Evolutionary conservation across 805 yeast species (phyloP), one percentile per base, ranked within the genome.

Genomic region (Scheffersomyces spartinae): DNA sequence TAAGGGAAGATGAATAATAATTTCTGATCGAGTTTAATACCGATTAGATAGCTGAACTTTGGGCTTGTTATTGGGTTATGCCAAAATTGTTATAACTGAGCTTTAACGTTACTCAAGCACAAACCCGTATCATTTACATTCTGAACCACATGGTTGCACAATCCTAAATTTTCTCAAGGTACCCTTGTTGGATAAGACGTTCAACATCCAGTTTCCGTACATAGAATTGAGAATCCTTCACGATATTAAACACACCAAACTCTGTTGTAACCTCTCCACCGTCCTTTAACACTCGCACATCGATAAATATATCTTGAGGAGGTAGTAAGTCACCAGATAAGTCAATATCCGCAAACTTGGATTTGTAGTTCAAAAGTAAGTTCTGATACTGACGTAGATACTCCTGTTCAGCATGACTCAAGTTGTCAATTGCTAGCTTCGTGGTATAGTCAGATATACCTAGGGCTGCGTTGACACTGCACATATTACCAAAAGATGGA

Each of bases 241-340:
- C 82, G 36, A 91, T 56, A 41, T 86, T 86, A 55, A 91, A 85
- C 3, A 84, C 95, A 13, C 96, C 98, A 41, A 88, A 88, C 47
- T 88, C 98, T 0, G 98, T 91, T 45, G 86, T 95, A 18, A 88
- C 84, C 45, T 91, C 97, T 2, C 98, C 98, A 0, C 94, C 96
- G 42, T 88, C 94, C 46, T 80, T 80, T 26, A 88, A 52, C 6
- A 88, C 97, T 30, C 98, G 60, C 4, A 91, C 97, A 43, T 88
- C 98, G 7, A 88, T 81, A 40, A 88, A 91, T 15, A 91, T 80
- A 38, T 84, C 93, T 18, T 68, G 70, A 1, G 98, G 97, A 0
- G 98, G 98, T 13, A 70, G 81, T 37, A 91, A 45, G n/a, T 82
- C 73, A 0, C 96, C 97, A 15, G 88, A 71, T 14, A 91, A 54